Evolutionary conservation across 2,329 filamentous ascomycete genomes (phyloP), one percentile per base, ranked within the genome.

Genomic region (Phyllosticta citrichinensis): DNA sequence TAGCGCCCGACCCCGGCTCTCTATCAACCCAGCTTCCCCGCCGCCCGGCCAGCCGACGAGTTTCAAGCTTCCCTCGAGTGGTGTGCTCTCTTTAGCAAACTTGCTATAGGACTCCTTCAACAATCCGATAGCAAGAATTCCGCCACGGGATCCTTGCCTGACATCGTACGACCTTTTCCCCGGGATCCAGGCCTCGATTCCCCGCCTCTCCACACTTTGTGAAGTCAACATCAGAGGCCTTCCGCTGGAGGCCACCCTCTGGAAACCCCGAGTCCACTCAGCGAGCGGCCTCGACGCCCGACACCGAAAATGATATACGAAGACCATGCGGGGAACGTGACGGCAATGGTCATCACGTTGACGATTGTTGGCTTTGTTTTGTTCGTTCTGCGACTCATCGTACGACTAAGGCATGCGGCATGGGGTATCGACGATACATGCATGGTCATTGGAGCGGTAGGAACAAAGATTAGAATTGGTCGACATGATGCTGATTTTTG

Each of bases 391-490:
- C 66, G 66, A 10, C 56, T 64, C 3, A 66, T 68, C 52, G 66
- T 64, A 17, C 55, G 66, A 19, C 22, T 67, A 11, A 64, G 58
- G 22, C 64, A 62, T 25, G 54, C 62, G 10, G 62, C 64, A 11
- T 72, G 69, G 65, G 71, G 69, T 5, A 58, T 67, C 9, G 70
- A 73, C 35, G 71, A 72, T 27, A 70, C 67, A 67, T 63, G 65
- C 2, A 72, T 72, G 67, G 25, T 55, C 1, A 27, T 51, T n/a
- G 50, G 47, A 65, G 62, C 35, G 64, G 65, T 60, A 64, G 65
- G 55, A 61, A 17, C 5, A 12, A 5, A 22, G 9, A 11, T n/a
- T 55, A 33, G 60, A 10, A 53, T 57, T 12, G 35, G 56, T 9
- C 24, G 52, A 56, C 59, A 27, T 52, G 62, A 62, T 51, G 11